A percentile compares a stretch with the other conserved stretches of the same genome.
Evolutionary conservation across 1,139 yeast species (phyloP).

Genomic region (Diutina mesorugosa): DNA sequence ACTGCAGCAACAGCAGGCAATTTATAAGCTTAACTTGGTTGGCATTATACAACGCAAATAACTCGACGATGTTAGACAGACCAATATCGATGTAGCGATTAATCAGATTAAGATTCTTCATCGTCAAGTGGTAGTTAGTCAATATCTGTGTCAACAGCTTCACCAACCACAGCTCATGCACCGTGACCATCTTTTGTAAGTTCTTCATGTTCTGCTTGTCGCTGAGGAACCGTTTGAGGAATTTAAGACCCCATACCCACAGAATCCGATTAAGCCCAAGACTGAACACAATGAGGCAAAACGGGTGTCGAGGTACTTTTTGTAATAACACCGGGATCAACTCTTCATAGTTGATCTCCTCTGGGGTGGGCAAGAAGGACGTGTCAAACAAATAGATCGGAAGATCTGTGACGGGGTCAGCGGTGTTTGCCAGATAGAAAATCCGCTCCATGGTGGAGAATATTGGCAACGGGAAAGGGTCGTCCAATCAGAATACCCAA

Average conservation of each 20-base stretch:
- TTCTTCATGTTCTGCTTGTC: conserved; percentile 23
- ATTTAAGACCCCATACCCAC: conserved; percentile 73
- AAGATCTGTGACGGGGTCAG: conserved; percentile 47
- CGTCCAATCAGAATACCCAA: background rate
- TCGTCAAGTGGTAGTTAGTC: conserved; percentile 33
- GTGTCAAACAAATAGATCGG: conserved; percentile 70
- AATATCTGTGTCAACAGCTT: conserved; percentile 68
- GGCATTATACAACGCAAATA: conserved; percentile 3
- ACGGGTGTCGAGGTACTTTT: conserved; percentile 41
- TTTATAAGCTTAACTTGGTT: conserved; percentile 23
- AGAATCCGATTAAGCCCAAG: conserved; percentile 53
- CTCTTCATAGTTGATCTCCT: conserved; percentile 24
- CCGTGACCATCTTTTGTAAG: conserved; percentile 56
- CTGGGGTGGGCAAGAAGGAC: conserved; percentile 56
- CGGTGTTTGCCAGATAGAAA: conserved; percentile 44
- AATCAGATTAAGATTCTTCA: conserved; percentile 16
- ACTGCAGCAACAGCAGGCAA: conserved; percentile 45
- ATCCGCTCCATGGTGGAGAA: conserved; percentile 30
- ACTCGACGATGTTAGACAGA: conserved; percentile 4
- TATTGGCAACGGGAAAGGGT: background rate
- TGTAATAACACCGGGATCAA: conserved; percentile 27
- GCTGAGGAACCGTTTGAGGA: conserved; percentile 57
- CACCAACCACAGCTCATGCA: conserved; percentile 88
- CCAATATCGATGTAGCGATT: conserved; percentile 16
- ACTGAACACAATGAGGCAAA: conserved; percentile 60